These are phyloP conservation scores for Thelephora ganbajun DNA, from an alignment of 768 basidiomycete species.

Conservation along the genomic window DNA sequence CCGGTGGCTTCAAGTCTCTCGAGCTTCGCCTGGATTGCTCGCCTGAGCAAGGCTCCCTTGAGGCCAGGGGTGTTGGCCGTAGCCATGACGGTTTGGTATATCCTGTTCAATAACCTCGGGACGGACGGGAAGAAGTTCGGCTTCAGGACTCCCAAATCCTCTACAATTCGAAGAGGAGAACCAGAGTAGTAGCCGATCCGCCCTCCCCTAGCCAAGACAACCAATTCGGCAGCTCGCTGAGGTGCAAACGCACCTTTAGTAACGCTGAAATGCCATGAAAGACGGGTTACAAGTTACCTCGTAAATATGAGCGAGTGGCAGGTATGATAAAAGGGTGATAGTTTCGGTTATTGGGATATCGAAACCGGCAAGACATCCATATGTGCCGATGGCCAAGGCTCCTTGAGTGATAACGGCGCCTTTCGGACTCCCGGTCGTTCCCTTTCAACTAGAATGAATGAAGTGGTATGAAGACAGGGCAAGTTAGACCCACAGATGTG, in stretches of 20 bases:
- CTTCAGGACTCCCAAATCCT: conserved; percentile 75
- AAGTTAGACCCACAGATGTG: conserved; percentile 57
- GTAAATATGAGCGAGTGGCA: conserved; percentile 85
- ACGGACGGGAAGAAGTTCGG: conserved; percentile 78
- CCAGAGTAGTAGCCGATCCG: conserved; percentile 79
- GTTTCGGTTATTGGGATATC: conserved; percentile 19
- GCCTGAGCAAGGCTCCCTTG: conserved; percentile 75
- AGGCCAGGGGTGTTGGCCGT: conserved; percentile 58
- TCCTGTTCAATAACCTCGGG: conserved; percentile 75
- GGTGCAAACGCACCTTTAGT: not conserved
- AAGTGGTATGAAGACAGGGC: not conserved
- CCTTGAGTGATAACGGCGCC: conserved; percentile 64
- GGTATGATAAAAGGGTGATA: conserved; percentile 46
- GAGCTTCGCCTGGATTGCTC: conserved; percentile 66
- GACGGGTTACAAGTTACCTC: conserved; percentile 32
- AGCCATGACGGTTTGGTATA: conserved; percentile 74
- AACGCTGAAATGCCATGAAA: conserved; percentile 2
- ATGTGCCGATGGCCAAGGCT: conserved; percentile 44
- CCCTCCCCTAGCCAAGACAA: conserved; percentile 43
- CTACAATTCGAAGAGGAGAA: conserved; percentile 81
- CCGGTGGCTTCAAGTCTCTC: conserved; percentile 60
- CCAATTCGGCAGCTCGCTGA: conserved; percentile 47
- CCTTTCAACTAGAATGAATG: conserved; percentile 25
- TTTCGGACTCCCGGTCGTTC: conserved; percentile 74
- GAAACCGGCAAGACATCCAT: conserved; percentile 44